Conservation (phyloP, 345 rosid genomes). For the Capsella bursapastoris region DNA sequence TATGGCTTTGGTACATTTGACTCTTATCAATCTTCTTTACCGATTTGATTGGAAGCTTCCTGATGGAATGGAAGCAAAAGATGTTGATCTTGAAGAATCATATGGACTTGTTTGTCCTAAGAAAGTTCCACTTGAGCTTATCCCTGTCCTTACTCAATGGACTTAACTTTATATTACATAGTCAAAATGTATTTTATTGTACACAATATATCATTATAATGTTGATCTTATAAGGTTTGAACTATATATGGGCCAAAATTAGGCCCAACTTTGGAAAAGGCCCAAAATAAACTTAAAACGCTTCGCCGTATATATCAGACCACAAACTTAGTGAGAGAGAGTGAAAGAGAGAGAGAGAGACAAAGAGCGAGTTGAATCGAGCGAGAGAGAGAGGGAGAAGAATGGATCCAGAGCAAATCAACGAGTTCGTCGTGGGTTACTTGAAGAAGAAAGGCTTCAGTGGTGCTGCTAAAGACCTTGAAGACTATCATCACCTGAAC, state of each 20-base stretch:
- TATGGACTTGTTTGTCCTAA: slow-evolving; percentile 52
- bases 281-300: neutral
- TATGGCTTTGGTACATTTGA: slow-evolving; percentile 46
- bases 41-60: slow-evolving; percentile 61
- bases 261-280: neutral
- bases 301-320: neutral
- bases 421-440: slow-evolving; percentile 66
- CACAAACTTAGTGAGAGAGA: neutral
- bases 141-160: slow-evolving; percentile 33
- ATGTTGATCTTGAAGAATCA: slow-evolving; percentile 58
- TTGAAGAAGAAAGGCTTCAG: slow-evolving; percentile 92
- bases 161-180: neutral
- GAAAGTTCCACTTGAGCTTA: slow-evolving; percentile 55
- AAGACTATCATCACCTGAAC: slow-evolving; percentile 66
- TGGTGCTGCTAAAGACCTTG: slow-evolving; percentile 50
- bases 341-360: slow-evolving; percentile 2
- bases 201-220: no score
- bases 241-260: neutral
- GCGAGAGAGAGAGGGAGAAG: slow-evolving; percentile 24
- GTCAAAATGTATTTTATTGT: no score
- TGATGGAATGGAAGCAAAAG: slow-evolving; percentile 46
- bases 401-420: slow-evolving; percentile 66
- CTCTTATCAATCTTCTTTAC: slow-evolving; percentile 54
- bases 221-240: no score
- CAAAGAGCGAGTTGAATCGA: slow-evolving; percentile 26